A percentile compares a stretch with the other conserved stretches of the same genome.
Evolutionary conservation across 331 rosid genomes (phyloP).

Genomic region (Rosa hybrid): DNA sequence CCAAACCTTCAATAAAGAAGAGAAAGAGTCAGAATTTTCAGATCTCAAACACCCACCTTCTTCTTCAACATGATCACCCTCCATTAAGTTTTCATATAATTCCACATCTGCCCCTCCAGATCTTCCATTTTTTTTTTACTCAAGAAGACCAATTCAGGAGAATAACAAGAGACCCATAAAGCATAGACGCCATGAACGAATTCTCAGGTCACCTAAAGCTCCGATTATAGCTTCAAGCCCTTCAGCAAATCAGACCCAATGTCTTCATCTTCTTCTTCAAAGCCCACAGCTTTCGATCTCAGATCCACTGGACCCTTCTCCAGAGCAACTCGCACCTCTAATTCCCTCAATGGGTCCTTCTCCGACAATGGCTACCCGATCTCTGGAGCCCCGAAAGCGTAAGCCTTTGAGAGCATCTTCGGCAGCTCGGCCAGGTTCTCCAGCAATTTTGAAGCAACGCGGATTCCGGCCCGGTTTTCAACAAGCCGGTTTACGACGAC

Average conservation of each 20-base stretch:
- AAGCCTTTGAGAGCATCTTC: conserved; percentile 59
- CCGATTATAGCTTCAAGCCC: conserved; percentile 73
- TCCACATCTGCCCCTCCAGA: conserved; percentile 8
- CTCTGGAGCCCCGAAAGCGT: conserved; percentile 37
- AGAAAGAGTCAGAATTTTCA: background rate
- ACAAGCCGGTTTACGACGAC: conserved; percentile 55
- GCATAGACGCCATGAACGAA: conserved; percentile 58
- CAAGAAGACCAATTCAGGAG: background rate
- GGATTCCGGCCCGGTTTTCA: conserved; percentile 41
- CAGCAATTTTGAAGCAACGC: conserved; percentile 33
- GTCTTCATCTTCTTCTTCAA: conserved; percentile 47
- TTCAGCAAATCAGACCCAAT: conserved; percentile 76
- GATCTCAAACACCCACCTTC: conserved; percentile 28
- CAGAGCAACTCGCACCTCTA: conserved; percentile 46
- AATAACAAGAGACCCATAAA: background rate
- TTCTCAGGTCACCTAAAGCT: conserved; percentile 63
- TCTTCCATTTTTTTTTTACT: background rate
- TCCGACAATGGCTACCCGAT: conserved; percentile 48
- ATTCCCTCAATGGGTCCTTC: conserved; percentile 44
- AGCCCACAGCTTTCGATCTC: conserved; percentile 53
- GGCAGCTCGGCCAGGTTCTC: conserved; percentile 40
- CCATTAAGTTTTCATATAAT: conserved; percentile 7
- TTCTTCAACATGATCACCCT: conserved; percentile 9
- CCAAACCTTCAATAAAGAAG: no score
- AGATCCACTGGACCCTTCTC: conserved; percentile 56